These are phyloP conservation scores for Stephanodiscus triporus DNA, from an alignment of 108 stramenopile genomes.

Conservation along the genomic window DNA sequence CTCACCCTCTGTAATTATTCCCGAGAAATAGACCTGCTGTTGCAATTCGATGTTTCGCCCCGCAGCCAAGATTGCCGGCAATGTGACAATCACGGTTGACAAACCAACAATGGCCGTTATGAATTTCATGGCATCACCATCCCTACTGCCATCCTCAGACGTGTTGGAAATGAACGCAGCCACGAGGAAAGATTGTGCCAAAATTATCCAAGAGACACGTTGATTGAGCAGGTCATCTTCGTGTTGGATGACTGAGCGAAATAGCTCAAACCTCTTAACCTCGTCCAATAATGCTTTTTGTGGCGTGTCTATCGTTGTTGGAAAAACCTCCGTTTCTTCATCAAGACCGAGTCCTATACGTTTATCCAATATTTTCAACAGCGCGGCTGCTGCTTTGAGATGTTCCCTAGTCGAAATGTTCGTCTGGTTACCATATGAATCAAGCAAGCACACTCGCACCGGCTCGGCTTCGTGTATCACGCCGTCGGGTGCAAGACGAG, in stretches of 20 bases:
- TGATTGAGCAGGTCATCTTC: slow-evolving; percentile 59
- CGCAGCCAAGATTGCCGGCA: slow-evolving; percentile 48
- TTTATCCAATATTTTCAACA: not conserved
- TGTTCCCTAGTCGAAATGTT: slow-evolving; percentile 12
- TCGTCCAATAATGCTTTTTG: slow-evolving; percentile 19
- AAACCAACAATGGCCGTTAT: slow-evolving; percentile 52
- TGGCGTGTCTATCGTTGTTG: not conserved
- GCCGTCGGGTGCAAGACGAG: not conserved
- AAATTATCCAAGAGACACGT: slow-evolving; percentile 57
- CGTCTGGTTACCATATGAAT: not conserved
- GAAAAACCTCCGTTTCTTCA: not conserved
- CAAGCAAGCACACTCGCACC: slow-evolving; percentile 2
- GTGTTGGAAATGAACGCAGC: slow-evolving; percentile 46
- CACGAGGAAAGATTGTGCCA: slow-evolving; percentile 60
- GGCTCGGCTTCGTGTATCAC: not conserved
- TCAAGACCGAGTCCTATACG: not conserved
- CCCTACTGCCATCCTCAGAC: slow-evolving; percentile 9
- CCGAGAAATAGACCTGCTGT: slow-evolving; percentile 49
- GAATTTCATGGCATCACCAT: slow-evolving; percentile 30
- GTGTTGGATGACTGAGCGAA: slow-evolving; percentile 51
- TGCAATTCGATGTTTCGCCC: slow-evolving; percentile 54
- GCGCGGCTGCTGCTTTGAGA: slow-evolving; percentile 13
- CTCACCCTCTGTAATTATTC: slow-evolving; percentile 36
- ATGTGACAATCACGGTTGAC: slow-evolving; percentile 44
- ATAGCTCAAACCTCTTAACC: slow-evolving; percentile 54